These are phyloP conservation scores for Xerocomellus amylosporus DNA, from an alignment of 768 basidiomycete species.

Conservation along the genomic window DNA sequence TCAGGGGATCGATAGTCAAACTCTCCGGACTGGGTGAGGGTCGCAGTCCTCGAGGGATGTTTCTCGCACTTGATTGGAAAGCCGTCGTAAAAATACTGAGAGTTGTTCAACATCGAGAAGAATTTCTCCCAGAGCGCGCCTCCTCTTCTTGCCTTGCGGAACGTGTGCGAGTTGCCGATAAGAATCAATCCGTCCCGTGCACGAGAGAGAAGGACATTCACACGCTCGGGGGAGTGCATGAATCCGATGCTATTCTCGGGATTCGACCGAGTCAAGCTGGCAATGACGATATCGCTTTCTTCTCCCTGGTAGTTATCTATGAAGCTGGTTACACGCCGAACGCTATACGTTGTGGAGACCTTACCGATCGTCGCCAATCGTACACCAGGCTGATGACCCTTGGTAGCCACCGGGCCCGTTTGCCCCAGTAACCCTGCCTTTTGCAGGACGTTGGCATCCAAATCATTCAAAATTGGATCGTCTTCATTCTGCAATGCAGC, in stretches of 20 bases:
- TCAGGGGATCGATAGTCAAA: constrained; percentile 58
- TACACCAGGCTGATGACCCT: constrained; percentile 38
- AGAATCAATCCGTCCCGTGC: constrained; percentile 64
- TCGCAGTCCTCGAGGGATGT: constrained; percentile 42
- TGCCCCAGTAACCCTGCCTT: constrained; percentile 52
- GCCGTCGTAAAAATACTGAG: constrained; percentile 54
- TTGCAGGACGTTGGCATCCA: constrained; percentile 59
- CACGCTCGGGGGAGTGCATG: constrained; percentile 65
- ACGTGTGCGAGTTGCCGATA: constrained; percentile 65
- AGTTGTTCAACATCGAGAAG: constrained; percentile 41
- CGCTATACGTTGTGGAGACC: background rate
- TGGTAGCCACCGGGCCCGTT: constrained; percentile 34
- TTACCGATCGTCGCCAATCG: constrained; percentile 68
- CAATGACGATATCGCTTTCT: constrained; percentile 66
- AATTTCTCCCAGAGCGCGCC: constrained; percentile 49
- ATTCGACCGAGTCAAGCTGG: constrained; percentile 63
- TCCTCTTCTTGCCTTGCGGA: constrained; percentile 53
- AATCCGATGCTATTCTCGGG: constrained; percentile 58
- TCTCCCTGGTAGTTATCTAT: constrained; percentile 78
- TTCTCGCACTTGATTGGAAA: constrained; percentile 58
- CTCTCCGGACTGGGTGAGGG: constrained; percentile 40
- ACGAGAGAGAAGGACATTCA: constrained; percentile 73
- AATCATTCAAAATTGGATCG: constrained; percentile 63
- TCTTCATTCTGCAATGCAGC: constrained; percentile 40
- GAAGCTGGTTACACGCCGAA: background rate